Percentiles rank a stretch among this genome's conserved stretches.
Evolutionary conservation across 78 protist genomes (phyloP).

Genomic region (Dictyostelium firmibasis): DNA sequence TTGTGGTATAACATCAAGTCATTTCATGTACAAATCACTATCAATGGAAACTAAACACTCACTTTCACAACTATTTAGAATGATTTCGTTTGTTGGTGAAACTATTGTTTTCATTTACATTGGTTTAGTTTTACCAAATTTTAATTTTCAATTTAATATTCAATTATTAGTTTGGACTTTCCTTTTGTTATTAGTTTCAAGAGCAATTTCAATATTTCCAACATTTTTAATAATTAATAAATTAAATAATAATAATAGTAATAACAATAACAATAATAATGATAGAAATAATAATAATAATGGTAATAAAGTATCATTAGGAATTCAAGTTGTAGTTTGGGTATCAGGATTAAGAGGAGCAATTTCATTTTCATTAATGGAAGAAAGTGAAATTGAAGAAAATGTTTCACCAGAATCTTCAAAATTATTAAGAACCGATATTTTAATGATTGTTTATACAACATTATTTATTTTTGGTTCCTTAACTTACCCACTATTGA

Average conservation of each 20-base stretch:
- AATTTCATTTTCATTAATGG: constrained; percentile 89
- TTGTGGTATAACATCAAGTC: constrained; percentile 37
- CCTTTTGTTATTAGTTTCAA: not conserved
- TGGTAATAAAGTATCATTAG: not conserved
- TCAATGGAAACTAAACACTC: constrained; percentile 30
- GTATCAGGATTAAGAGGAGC: constrained; percentile 93
- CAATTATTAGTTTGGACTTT: constrained; percentile 19
- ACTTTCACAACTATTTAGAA: not conserved
- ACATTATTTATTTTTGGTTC: constrained; percentile 46
- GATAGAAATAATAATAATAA: not conserved
- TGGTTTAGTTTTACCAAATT: constrained; percentile 35
- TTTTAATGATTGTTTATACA: constrained; percentile 18
- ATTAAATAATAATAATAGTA: not conserved
- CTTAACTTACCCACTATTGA: constrained; percentile 26
- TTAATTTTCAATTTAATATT: not conserved
- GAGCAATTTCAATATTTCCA: constrained; percentile 24
- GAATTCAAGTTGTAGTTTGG: constrained; percentile 74
- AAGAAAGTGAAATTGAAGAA: not conserved
- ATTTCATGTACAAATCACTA: not conserved
- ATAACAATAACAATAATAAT: not conserved
- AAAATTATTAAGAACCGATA: not conserved
- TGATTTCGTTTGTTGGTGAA: constrained; percentile 32
- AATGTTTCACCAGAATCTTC: not conserved
- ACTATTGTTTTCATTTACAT: constrained; percentile 44
- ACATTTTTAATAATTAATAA: not conserved